Conservation (phyloP, 2,329 filamentous ascomycete species). For the Sporothrix inflata region DNA sequence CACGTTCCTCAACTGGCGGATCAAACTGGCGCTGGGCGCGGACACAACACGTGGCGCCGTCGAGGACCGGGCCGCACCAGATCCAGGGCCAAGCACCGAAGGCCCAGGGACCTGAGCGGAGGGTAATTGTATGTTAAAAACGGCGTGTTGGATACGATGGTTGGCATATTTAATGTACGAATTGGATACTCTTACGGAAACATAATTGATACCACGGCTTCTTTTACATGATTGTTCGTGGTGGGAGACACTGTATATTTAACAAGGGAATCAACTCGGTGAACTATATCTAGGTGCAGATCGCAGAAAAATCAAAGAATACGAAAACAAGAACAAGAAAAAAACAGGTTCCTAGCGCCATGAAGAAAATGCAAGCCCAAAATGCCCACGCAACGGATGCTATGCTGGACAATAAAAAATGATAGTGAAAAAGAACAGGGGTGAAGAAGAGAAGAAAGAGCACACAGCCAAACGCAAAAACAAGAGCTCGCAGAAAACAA, state of each 20-base stretch:
- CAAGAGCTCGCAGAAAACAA: not conserved
- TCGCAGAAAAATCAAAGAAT: not conserved
- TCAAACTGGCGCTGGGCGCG: constrained; percentile 51
- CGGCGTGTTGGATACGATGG: not conserved
- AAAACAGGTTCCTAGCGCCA: not conserved
- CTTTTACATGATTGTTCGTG: not conserved
- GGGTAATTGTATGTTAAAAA: not conserved
- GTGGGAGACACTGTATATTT: constrained; percentile 18
- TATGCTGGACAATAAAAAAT: constrained; percentile 17
- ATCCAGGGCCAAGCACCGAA: not conserved
- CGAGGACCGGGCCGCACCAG: not conserved
- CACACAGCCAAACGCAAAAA: not conserved
- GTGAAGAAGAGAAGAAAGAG: not conserved
- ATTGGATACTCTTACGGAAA: no score
- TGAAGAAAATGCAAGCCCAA: constrained; percentile 7
- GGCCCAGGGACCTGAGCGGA: not conserved
- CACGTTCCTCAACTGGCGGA: constrained; percentile 76
- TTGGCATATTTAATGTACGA: not conserved
- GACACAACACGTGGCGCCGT: constrained; percentile 24
- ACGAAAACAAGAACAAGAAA: not conserved
- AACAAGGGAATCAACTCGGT: constrained; percentile 1
- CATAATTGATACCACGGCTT: constrained; percentile 1
- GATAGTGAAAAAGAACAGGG: not conserved
- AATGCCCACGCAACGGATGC: constrained; percentile 14
- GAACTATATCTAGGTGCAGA: constrained; percentile 19